Evolutionary conservation across 1,284 basidiomycete species (phyloP), one percentile per base, ranked within the genome.

Genomic region (Ceratobasidium sp.): DNA sequence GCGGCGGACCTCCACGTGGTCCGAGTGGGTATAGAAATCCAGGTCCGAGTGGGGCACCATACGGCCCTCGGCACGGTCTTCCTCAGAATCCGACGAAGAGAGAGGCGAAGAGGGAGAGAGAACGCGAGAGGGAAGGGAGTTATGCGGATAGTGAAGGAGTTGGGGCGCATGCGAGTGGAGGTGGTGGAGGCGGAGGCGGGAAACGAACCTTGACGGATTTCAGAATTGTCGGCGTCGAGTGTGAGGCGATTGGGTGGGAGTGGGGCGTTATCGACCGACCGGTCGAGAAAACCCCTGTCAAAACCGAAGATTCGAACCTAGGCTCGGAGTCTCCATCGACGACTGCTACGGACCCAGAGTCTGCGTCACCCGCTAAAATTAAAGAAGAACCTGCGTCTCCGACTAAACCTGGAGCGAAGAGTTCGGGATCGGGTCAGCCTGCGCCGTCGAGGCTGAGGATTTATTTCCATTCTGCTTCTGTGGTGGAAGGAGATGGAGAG

Each of bases 121-220:
- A 83, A 50, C 77, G 80, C 56, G 79, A 60, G 11, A 60, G 76
- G 73, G 78, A 53, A 73, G 72, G 54, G 74, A 73, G 73, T 51
- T 75, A 53, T 59, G 75, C 73, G 36, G 76, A 77, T 47, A 76
- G 79, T 33, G 77, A 77, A 8, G 78, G 79, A 6, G 74, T 65
- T 48, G 75, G 57, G 29, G 48, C 79, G 6, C 74, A 63, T 45
- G 36, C 36, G 36, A 41, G 6, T 41, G 36, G 36, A 4, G 75
- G 77, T 17, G 41, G 45, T 15, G 45, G 69, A 22, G 50, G 73
- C 15, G 76, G 72, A 17, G 66, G 93, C 82, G 85, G 91, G 79
- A 83, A 82, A 76, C 89, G 94, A 76, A 97, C 95, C 45, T 89
- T 98, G 80, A 97, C 96, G 59, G 96, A 98, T 85, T 98, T 98